These are phyloP conservation scores for Penicillium desertorum DNA, from an alignment of 495 filamentous ascomycete genomes.

Conservation along the genomic window DNA sequence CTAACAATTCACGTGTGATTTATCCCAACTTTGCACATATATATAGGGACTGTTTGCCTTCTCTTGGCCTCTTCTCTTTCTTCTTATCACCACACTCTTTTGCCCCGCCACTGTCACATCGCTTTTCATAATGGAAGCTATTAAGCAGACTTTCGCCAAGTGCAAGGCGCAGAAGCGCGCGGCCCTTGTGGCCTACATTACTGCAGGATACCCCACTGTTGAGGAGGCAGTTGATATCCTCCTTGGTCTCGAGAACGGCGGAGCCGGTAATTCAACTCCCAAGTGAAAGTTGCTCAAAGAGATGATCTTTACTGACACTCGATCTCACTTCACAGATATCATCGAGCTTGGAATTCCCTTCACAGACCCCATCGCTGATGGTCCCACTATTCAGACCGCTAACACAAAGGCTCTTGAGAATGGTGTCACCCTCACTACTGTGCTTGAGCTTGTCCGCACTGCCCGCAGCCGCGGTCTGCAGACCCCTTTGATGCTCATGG, in stretches of 20 bases:
- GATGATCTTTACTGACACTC: constrained; percentile 2
- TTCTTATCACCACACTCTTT: constrained; percentile 17
- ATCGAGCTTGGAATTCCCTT: constrained; percentile 73
- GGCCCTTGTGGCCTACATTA: constrained; percentile 93
- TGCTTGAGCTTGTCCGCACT: constrained; percentile 75
- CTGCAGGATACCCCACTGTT: constrained; percentile 86
- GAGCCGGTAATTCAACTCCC: constrained; percentile 65
- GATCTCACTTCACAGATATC: constrained; percentile 1
- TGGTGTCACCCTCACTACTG: constrained; percentile 76
- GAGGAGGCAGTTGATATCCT: constrained; percentile 80
- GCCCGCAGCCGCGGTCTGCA: constrained; percentile 73
- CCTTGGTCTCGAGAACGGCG: constrained; percentile 87
- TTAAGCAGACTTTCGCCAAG: constrained; percentile 83
- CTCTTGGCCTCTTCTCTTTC: constrained; percentile 8
- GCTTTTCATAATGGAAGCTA: constrained; percentile 60
- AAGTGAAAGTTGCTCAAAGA: constrained; percentile 2
- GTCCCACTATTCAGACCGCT: constrained; percentile 87
- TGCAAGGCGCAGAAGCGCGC: constrained; percentile 69
- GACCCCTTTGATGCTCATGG: constrained; percentile 90
- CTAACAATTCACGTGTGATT: background rate
- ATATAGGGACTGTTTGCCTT: constrained; percentile 1
- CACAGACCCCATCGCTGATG: constrained; percentile 96
- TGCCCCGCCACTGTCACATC: constrained; percentile 17
- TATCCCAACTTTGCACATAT: background rate
- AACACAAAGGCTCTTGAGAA: constrained; percentile 87